phyloP scores from a whole-genome alignment of 139 green algal species.

The Volvox africanus region DNA sequence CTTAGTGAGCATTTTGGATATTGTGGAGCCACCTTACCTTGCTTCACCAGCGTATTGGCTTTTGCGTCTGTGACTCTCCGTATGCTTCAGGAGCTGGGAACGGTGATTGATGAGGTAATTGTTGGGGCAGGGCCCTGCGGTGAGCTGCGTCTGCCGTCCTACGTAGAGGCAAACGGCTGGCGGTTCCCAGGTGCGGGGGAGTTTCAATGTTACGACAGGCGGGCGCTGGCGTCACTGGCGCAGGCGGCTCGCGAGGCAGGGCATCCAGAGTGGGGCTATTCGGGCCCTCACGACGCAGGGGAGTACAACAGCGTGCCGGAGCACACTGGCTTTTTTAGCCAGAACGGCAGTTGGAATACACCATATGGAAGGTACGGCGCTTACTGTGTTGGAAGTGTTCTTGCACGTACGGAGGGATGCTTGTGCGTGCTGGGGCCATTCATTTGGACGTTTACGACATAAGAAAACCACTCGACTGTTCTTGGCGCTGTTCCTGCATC shows the following conservation, averaged over 20 bases:
- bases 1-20: too few relatives aligned
- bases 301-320: constrained; percentile 70
- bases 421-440: too few relatives aligned
- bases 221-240: constrained; percentile 69
- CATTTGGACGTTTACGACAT: too few relatives aligned
- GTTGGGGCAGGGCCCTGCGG: constrained; percentile 78
- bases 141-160: constrained; percentile 82
- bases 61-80: neutral
- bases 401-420: too few relatives aligned
- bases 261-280: constrained; percentile 72
- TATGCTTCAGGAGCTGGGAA: constrained; percentile 62
- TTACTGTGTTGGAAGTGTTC: too few relatives aligned
- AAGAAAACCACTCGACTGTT: too few relatives aligned
- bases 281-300: constrained; percentile 73
- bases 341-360: constrained; percentile 81
- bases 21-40: too few relatives aligned
- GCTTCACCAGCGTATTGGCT: too few relatives aligned
- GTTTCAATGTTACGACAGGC: constrained; percentile 84
- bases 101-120: constrained; percentile 86
- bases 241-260: constrained; percentile 58
- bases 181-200: constrained; percentile 89
- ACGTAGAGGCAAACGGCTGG: constrained; percentile 87
- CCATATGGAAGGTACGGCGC: constrained; percentile 68
- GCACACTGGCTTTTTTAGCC: constrained; percentile 69
- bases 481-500: too few relatives aligned